Conservation (phyloP, 83 land plant species). For the Thuja plicata region DNA sequence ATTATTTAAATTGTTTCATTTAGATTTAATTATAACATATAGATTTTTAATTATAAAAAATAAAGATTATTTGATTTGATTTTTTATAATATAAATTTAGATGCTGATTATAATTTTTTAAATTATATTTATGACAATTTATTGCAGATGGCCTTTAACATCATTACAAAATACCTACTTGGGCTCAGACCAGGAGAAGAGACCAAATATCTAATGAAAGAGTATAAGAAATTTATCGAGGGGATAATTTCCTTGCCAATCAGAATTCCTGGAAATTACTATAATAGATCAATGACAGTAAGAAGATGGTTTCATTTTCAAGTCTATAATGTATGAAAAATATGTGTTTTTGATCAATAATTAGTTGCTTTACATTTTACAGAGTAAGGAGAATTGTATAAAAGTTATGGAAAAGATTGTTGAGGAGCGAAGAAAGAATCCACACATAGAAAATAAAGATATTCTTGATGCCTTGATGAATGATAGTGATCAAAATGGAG, state of each 20-base stretch:
- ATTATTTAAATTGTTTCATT: too few species aligned
- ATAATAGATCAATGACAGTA: slow-evolving; percentile 59
- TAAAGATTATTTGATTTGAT: too few species aligned
- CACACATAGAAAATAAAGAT: slow-evolving; percentile 1
- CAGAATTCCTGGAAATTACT: slow-evolving; percentile 56
- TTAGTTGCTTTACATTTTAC: background rate
- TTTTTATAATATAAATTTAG: too few species aligned
- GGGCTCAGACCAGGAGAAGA: slow-evolving; percentile 58
- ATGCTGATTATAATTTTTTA: too few species aligned
- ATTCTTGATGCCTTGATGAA: slow-evolving; percentile 13
- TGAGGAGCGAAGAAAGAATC: background rate
- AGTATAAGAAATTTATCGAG: slow-evolving; percentile 52
- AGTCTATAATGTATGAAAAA: background rate
- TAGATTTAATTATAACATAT: too few species aligned
- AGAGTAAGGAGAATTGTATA: slow-evolving; percentile 14
- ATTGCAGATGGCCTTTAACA: slow-evolving; percentile 58
- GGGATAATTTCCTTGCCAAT: slow-evolving; percentile 72
- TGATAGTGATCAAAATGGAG: slow-evolving; percentile 37
- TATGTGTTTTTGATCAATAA: background rate
- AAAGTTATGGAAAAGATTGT: slow-evolving; percentile 10
- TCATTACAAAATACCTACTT: slow-evolving; percentile 61
- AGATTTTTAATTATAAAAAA: too few species aligned
- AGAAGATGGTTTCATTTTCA: background rate
- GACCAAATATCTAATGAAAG: slow-evolving; percentile 50
- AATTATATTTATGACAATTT: background rate